Base-by-base conservation (phyloP, 352 stramenopile genomes). In the Phytophthora constricta region DNA sequence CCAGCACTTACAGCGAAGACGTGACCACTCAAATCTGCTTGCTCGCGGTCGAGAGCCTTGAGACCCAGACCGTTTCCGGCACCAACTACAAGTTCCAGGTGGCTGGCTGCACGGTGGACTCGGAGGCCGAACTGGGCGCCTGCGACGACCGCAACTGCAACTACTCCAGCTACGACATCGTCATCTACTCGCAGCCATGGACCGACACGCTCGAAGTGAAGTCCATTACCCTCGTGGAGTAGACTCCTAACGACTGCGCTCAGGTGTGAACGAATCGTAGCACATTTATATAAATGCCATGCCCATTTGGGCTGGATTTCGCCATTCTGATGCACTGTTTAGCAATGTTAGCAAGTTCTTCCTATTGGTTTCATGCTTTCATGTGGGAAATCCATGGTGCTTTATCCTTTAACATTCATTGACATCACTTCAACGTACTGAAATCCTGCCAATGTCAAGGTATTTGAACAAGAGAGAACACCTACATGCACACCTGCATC, bases 41-140 rank as follows among this genome's bases (percentile, higher is more conserved):
- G 5, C 61, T 80, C 9, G 66, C 67, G 17, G 65, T 88, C 47
- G 56, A 82, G 31, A 64, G 51, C 42, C 68, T 82, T 16, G 23
- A 72, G 43, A 70, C 59, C 25, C 79, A 90, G 63, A 74, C 65
- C 20, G 79, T 90, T 9, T 68, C 75, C 10, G 81, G 81, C 34
- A 88, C 77, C 43, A 87, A 87, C 63, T 90, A 87, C 68, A 80
- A 77, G 43, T 90, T 86, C 68, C 53, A 80, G 20, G 62, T 87
- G n/a, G 63, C 74, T 3, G 81, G 74, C 17, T 90, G 81, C 64
- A 31, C 34, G n/a, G 71, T 82, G 26, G 42, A 71, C 11, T 74
- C 70, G 20, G 54, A 70, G 26, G 53, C 72, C n/a, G 64, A 79
- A 22, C 48, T 86, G 8, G 78, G 78, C 17, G 76, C 72, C 33